A percentile compares a stretch with the other conserved stretches of the same genome.
These are phyloP conservation scores for Hydnum rufescens DNA, from an alignment of 768 basidiomycete genomes.

Conservation along the genomic window DNA sequence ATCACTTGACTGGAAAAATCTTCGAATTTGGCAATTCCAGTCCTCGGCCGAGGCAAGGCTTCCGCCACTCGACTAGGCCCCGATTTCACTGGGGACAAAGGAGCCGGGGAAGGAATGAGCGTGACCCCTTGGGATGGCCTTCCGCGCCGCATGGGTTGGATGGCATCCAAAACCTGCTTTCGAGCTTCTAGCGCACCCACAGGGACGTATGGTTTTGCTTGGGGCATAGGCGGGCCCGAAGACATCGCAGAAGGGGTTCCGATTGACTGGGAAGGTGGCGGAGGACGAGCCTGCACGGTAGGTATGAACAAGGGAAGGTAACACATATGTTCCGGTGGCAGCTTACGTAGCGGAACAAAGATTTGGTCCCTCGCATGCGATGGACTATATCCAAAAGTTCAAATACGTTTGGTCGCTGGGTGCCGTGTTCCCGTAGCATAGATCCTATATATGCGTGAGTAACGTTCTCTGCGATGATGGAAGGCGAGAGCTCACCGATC, in stretches of 20 bases:
- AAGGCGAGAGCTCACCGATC: slow-evolving; percentile 35
- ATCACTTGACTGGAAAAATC: too few relatives aligned
- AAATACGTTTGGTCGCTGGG: slow-evolving; percentile 71
- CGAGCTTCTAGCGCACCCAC: slow-evolving; percentile 33
- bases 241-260: slow-evolving; percentile 1
- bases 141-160: slow-evolving; percentile 59
- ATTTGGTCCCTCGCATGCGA: slow-evolving; percentile 68
- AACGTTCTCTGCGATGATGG: slow-evolving; percentile 9
- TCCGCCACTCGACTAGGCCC: background rate
- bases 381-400: slow-evolving; percentile 73
- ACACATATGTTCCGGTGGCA: background rate
- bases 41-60: too few relatives aligned
- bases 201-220: background rate
- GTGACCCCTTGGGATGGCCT: slow-evolving; percentile 23
- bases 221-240: slow-evolving; percentile 3
- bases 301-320: background rate
- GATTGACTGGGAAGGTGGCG: background rate
- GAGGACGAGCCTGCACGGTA: background rate
- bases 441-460: slow-evolving; percentile 31
- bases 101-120: slow-evolving; percentile 4
- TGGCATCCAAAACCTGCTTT: slow-evolving; percentile 60
- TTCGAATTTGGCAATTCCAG: too few relatives aligned
- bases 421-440: slow-evolving; percentile 83
- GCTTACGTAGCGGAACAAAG: slow-evolving; percentile 47
- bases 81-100: slow-evolving; percentile 6